Evolutionary conservation across 73 alveolate genomes (phyloP), one percentile per base, ranked within the genome.

Genomic region (Paramecium primaurelia): DNA sequence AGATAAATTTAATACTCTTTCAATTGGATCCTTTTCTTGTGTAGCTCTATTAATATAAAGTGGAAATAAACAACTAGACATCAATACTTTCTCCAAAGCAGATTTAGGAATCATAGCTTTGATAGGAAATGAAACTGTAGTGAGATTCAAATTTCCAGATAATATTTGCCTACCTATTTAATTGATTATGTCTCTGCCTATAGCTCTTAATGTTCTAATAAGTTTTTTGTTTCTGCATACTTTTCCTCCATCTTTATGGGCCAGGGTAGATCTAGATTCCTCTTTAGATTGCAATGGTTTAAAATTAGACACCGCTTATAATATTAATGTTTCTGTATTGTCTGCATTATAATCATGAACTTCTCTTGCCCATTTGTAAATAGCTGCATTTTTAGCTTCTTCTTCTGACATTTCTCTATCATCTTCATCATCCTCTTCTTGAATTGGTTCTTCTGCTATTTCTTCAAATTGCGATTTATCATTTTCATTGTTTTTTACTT

Each of bases 211-310:
- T 20, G 60, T 85, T 14, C 68, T 47, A 12, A 92, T 20, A 6
- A 88, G 34, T 28, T 83, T 87, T 77, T 94, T 51, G 59, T 95
- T 95, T 22, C 10, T 12, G 34, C 95, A 58, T 36, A 68, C 91
- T 42, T 86, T 88, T 5, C 98, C 98, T 26, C 98, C 98, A 64
- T 84, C 71, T 34, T 87, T 64, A 40, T 92, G 90, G 12, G 98
- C 93, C 12, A 88, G 94, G 3, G 90, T 75, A 30, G 83, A 92
- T 64, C 98, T 68, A 49, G 58, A 93, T 71, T 94, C 96, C 51
- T 96, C 98, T 34, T 34, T 54, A 47, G 77, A 87, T 28, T 45
- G 69, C 1, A 87, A 4, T 5, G 20, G 64, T 28, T 36, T 58
- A 42, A 87, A 87, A 68, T 68, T 68, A 20, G 38, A 34, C 38